Evolutionary conservation across 352 stramenopile genomes (phyloP).

Genomic region (Albugo candida): DNA sequence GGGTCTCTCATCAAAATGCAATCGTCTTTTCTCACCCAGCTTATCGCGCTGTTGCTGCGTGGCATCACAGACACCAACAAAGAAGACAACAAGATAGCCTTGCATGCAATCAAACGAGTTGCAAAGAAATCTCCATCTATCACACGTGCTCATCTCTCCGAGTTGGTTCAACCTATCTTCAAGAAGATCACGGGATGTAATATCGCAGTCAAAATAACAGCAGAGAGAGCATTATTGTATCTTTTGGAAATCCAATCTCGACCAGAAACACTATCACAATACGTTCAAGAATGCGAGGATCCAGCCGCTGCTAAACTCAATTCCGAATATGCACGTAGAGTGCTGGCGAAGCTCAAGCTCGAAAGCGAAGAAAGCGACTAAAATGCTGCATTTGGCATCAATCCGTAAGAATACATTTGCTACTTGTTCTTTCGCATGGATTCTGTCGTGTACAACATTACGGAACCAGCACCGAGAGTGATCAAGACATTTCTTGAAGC

Average conservation of each 20-base stretch:
- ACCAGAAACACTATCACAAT: constrained; percentile 59
- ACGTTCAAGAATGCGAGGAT: constrained; percentile 20
- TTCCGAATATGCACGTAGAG: constrained; percentile 67
- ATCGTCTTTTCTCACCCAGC: constrained; percentile 12
- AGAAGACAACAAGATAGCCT: constrained; percentile 45
- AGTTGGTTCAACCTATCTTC: constrained; percentile 63
- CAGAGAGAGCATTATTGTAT: constrained; percentile 72
- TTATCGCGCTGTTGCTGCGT: constrained; percentile 41
- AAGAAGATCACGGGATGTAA: constrained; percentile 79
- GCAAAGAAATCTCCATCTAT: constrained; percentile 41
- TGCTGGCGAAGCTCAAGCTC: constrained; percentile 71
- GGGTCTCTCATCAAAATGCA: constrained; percentile 33
- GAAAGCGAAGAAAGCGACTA: constrained; percentile 73
- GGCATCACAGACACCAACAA: constrained; percentile 57
- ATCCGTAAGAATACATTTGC: too few species aligned
- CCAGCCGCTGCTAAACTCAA: constrained; percentile 64
- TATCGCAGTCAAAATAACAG: constrained; percentile 70
- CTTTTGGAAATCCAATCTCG: constrained; percentile 70
- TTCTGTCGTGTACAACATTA: too few species aligned
- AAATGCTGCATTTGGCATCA: too few species aligned
- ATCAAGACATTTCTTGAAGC: too few species aligned
- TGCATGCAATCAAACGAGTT: constrained; percentile 53
- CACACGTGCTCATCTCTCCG: constrained; percentile 25
- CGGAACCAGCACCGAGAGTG: too few species aligned
- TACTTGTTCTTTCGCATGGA: too few species aligned